phyloP scores from a whole-genome alignment of 2,329 filamentous ascomycete species.

The Orbilia oligospora region DNA sequence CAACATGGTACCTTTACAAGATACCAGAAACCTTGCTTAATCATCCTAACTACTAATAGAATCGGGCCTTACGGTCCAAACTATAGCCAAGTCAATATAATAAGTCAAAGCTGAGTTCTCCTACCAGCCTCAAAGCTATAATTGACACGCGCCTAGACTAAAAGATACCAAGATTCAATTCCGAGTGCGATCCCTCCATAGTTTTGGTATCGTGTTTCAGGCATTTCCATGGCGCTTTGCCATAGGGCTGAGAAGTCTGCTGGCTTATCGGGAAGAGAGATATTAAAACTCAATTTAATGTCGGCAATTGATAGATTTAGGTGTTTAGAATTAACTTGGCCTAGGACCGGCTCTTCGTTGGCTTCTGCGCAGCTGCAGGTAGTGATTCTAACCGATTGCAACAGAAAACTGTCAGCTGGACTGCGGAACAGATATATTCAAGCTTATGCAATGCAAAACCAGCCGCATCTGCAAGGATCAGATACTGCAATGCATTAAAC shows the following conservation, averaged over 20 bases:
- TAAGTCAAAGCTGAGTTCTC: not conserved
- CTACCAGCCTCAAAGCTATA: not conserved
- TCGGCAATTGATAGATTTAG: no score
- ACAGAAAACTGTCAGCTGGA: constrained; percentile 9
- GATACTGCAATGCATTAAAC: not conserved
- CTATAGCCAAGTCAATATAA: constrained; percentile 12
- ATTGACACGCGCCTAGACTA: not conserved
- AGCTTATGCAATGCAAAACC: constrained; percentile 7
- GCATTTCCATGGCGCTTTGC: not conserved
- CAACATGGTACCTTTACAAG: not conserved
- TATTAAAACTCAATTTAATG: not conserved
- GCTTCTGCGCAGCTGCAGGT: not conserved
- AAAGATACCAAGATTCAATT: not conserved
- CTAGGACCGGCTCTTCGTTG: no score
- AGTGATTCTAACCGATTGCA: constrained; percentile 3
- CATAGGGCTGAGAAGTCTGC: constrained; percentile 12
- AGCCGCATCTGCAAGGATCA: constrained; percentile 6
- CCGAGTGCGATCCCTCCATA: not conserved
- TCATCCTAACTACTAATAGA: not conserved
- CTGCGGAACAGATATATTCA: not conserved
- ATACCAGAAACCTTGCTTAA: not conserved
- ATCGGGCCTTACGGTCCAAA: not conserved
- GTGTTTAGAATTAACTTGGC: no score
- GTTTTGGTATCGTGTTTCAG: no score
- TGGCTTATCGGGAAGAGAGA: not conserved